Base-by-base conservation (phyloP, 2,329 filamentous ascomycete species). In the Diaporthe australafricana region DNA sequence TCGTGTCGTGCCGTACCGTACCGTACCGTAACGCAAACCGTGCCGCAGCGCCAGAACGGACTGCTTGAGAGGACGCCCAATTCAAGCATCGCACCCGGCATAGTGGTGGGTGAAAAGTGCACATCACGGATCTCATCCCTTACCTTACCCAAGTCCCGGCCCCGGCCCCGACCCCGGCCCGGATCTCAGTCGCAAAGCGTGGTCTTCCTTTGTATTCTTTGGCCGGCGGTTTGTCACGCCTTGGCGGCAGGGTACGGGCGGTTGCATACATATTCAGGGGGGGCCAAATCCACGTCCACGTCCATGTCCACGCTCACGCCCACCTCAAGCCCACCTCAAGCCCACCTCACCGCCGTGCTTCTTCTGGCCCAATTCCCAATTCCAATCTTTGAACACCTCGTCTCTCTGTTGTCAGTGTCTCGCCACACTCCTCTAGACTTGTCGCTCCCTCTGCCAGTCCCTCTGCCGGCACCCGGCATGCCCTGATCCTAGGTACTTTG, bases 211-310 rank as follows among this genome's bases (percentile, higher is more conserved):
- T 48, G 42, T 48, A 17, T 20, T 47, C n/a, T 20, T 17, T 27
- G 57, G 40, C 57, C n/a, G 27, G 40, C 40, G 42, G 60, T 32
- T 35, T 5, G 27, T 63, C 42, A 27, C 30, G 42, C 27, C 60
- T 65, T 65, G 60, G 60, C 60, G 30, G 42, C 57, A 22, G 57
- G 42, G 40, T 17, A 40, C 55, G 55, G 25, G 55, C 20, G 30
- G 52, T 17, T 56, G 30, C 52, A 56, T 30, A 8, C 52, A 56
- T 30, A 8, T 56, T 56, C 52, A 22, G 20, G 30, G 52, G 52
- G 22, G 20, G 8, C 52, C 20, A 56, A 16, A 5, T 16, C 16
- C 55, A 57, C 55, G 55, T 45, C 38, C 25, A 27, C 38, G 38
- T 60, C n/a, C n/a, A n/a, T n/a, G n/a, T n/a, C n/a, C 35, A 22